Conservation (phyloP, 352 stramenopile genomes). For the Blastocystis sp. region DNA sequence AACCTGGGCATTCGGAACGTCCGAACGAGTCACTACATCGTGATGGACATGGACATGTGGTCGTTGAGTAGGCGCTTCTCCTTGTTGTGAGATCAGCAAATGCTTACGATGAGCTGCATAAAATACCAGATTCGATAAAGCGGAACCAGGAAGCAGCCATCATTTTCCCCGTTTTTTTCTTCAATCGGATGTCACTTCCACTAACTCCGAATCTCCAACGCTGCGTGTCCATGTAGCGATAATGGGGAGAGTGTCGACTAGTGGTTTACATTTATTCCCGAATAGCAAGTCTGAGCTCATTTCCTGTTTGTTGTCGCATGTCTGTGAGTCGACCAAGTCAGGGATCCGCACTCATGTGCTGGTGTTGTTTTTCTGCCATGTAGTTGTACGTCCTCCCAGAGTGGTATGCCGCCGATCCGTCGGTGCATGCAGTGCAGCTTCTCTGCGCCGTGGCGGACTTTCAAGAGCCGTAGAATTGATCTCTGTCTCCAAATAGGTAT, state of each 20-base stretch:
- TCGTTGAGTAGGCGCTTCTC: neutral
- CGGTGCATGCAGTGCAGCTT: neutral
- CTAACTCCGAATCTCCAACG: neutral
- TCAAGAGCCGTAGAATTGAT: neutral
- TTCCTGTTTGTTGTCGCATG: neutral
- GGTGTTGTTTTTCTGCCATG: neutral
- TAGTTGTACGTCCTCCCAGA: neutral
- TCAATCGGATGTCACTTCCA: neutral
- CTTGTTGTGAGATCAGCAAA: neutral
- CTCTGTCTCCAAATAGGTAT: neutral
- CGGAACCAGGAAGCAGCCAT: neutral
- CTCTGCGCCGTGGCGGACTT: neutral
- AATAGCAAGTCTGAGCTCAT: neutral
- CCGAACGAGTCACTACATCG: neutral
- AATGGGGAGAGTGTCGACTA: neutral
- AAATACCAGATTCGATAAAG: neutral
- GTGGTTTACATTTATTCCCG: neutral
- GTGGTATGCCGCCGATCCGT: neutral
- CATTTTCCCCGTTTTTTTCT: slow-evolving; percentile 16
- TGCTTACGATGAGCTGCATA: neutral
- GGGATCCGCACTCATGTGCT: neutral
- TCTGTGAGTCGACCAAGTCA: neutral
- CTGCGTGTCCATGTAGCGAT: neutral
- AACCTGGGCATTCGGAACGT: slow-evolving; percentile 45
- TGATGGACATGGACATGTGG: slow-evolving; percentile 55